These are phyloP conservation scores for Chrysanthemum makinoi DNA, from an alignment of 129 eudicot genomes.

Conservation along the genomic window DNA sequence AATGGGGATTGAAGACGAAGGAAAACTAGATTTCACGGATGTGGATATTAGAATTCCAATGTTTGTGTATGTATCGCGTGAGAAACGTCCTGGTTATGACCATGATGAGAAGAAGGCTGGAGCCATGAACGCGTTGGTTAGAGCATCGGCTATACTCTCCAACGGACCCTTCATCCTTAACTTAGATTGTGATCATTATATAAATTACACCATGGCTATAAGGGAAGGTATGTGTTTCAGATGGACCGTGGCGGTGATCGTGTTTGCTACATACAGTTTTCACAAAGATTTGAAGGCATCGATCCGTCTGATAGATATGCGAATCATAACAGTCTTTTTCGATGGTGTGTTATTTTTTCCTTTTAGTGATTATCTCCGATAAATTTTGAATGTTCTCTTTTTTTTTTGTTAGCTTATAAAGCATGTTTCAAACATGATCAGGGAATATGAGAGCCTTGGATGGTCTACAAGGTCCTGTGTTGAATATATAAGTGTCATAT, in stretches of 20 bases:
- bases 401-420: background rate
- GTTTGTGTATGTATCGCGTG: constrained; percentile 91
- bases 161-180: constrained; percentile 93
- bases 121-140: constrained; percentile 87
- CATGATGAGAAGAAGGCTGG: constrained; percentile 95
- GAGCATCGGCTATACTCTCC: constrained; percentile 83
- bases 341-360: constrained; percentile 48
- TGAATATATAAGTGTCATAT: too few species aligned
- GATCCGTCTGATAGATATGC: constrained; percentile 96
- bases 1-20: constrained; percentile 65
- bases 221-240: constrained; percentile 93
- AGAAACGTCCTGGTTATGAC: constrained; percentile 79
- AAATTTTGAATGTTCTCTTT: background rate
- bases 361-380: background rate
- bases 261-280: constrained; percentile 73
- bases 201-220: constrained; percentile 62
- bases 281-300: constrained; percentile 80
- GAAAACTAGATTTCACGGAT: constrained; percentile 62
- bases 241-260: constrained; percentile 97
- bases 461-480: constrained; percentile 95
- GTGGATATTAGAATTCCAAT: constrained; percentile 72
- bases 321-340: constrained; percentile 87
- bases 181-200: constrained; percentile 84
- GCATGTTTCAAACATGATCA: constrained; percentile 19
- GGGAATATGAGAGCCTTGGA: constrained; percentile 95